A percentile compares a stretch with the other conserved stretches of the same genome.
Evolutionary conservation across 306 rosid genomes (phyloP).

Genomic region (Geum urbanum): DNA sequence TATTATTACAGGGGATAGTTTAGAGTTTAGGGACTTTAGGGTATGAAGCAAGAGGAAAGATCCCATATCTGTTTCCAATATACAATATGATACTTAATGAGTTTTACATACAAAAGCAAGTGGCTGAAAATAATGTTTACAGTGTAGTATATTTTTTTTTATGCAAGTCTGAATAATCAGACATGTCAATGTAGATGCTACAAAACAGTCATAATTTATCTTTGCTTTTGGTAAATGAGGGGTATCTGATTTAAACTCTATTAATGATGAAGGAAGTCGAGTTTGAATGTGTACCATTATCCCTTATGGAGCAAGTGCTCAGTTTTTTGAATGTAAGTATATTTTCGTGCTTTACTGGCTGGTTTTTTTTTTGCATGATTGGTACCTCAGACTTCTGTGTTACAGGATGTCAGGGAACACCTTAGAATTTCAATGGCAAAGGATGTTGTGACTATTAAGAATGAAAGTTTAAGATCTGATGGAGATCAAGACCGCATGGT

Average conservation of each 20-base stretch:
- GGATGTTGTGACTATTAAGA: constrained; percentile 65
- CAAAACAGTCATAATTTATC: not conserved
- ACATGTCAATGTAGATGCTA: not conserved
- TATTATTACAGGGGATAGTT: too few relatives aligned
- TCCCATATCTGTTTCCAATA: not conserved
- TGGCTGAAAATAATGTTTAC: not conserved
- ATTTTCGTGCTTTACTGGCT: constrained; percentile 21
- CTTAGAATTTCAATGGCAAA: constrained; percentile 84
- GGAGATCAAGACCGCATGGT: constrained; percentile 36
- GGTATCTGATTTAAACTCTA: constrained; percentile 18
- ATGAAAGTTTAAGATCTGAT: constrained; percentile 59
- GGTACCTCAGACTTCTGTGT: constrained; percentile 10
- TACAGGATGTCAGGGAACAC: constrained; percentile 81
- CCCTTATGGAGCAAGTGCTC: constrained; percentile 81
- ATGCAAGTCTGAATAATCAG: not conserved
- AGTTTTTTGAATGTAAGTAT: constrained; percentile 74
- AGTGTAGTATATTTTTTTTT: not conserved
- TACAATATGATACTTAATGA: not conserved
- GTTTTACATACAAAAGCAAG: not conserved
- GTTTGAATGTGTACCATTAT: constrained; percentile 86
- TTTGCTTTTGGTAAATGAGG: not conserved
- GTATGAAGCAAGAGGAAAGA: not conserved
- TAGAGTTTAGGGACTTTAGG: too few relatives aligned
- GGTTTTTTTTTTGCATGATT: constrained; percentile 12
- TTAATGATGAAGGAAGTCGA: constrained; percentile 50